Evolutionary conservation across 108 stramenopile species (phyloP), one percentile per base, ranked within the genome.

Genomic region (Chaetoceros tenuissimus): DNA sequence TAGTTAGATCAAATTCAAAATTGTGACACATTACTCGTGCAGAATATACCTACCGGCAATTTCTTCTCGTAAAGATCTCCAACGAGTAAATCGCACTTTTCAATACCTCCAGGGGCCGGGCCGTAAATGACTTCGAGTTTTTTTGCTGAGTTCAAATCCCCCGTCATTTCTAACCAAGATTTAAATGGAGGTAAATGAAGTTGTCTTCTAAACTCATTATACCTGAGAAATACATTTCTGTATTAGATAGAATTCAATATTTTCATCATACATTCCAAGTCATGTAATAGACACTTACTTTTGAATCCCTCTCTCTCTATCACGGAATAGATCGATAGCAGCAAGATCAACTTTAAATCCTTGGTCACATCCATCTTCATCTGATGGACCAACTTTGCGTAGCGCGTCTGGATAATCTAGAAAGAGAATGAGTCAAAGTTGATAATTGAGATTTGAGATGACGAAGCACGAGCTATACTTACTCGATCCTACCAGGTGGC

Each of bases 291-390:
- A n/a, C n/a, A n/a, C n/a, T n/a, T n/a, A n/a, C n/a, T n/a, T n/a
- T n/a, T n/a, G n/a, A 54, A 64, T 57, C 23, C 55, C 55, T 21
- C 55, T 31, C 24, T 64, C 55, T 20, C 63, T 25, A 64, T 54
- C 62, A 19, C 54, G 48, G 54, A 27, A 51, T 21, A 61, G 60
- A 52, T 61, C 60, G 10, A 61, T 20, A 31, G 60, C 60, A 0
- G 60, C 60, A 23, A 61, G 50, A 27, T 61, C 60, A 53, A 47
- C 46, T 26, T 58, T 46, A 16, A 48, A 19, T 16, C 2, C 2
- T 26, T 25, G 21, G 22, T 22, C 48, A 21, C 48, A 22, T 47
- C 57, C 57, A 21, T 46, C 45, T 25, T 49, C 57, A 18, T 22
- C 16, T 17, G 57, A 48, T 23, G 57, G 57, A 21, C 46, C 57